phyloP scores from a whole-genome alignment of 2,329 filamentous ascomycete species.

The Trichoderma sp. region DNA sequence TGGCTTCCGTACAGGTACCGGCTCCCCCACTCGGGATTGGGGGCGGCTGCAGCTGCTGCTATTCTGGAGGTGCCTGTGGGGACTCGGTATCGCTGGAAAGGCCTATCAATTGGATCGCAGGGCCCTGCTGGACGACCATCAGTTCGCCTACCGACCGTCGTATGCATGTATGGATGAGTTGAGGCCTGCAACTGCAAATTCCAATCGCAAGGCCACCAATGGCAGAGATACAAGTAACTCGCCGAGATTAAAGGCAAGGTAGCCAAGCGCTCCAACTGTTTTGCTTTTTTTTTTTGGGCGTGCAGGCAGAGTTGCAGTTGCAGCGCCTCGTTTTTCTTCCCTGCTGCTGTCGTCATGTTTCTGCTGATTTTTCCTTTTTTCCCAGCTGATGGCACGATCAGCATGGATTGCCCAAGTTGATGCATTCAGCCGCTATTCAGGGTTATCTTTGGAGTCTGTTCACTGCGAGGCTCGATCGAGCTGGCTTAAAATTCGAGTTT shows the following conservation, averaged over 20 bases:
- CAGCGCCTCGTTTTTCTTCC: not conserved
- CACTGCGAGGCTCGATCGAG: not conserved
- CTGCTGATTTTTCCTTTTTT: not conserved
- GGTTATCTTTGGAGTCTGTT: not conserved
- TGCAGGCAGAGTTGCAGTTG: not conserved
- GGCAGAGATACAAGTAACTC: not conserved
- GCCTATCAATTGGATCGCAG: not conserved
- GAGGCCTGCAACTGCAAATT: not conserved
- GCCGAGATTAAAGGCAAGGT: not conserved
- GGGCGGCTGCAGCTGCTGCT: not conserved
- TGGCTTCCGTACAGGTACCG: not conserved
- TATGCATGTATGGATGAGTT: not conserved
- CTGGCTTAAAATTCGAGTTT: not conserved
- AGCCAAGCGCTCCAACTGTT: not conserved
- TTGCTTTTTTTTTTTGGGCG: not conserved
- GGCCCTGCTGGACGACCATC: not conserved
- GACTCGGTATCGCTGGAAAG: not conserved
- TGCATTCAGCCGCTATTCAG: not conserved
- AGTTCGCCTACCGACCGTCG: not conserved
- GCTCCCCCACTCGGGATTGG: not conserved
- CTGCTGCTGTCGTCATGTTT: not conserved
- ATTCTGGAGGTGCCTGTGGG: not conserved
- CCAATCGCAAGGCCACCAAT: constrained; percentile 2
- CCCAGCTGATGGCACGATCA: not conserved
- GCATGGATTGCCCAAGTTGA: not conserved